Base-by-base conservation (phyloP, 768 basidiomycete species). In the Pulveroboletus ravenelii region DNA sequence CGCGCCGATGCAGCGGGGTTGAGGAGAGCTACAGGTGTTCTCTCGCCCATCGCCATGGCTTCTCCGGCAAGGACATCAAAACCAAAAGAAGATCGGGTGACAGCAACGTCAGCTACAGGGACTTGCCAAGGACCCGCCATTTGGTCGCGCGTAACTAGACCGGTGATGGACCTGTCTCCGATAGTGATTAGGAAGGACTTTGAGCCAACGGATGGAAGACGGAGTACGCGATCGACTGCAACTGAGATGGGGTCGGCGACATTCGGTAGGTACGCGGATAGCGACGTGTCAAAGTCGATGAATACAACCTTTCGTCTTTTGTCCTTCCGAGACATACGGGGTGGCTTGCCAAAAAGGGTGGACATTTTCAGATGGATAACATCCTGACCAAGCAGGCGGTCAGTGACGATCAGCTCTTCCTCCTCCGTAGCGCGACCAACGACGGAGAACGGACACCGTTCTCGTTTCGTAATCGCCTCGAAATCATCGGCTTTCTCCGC, bases 101-200 rank as follows among this genome's bases (percentile, higher is more conserved):
- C 91, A 3, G 95, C 96, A 45, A 96, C 95, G 58, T 99, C 95
- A 17, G 95, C 89, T 7, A 97, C 91, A 34, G 96, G 95, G 10
- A 97, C 89, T 70, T 99, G 96, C 89, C 90, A 99, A 0, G 94
- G 95, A 0, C 96, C 96, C 20, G 97, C 92, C 95, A 99, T 98
- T 70, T 99, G 96, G 65, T 99, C 96, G 47, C 96, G 82, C 6
- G 88, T 83, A 54, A 97, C 91, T 41, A 99, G 82, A 20, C 96
- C 96, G 0, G 94, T 93, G 67, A 99, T 85, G 32, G 87, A 79
- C 40, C 96, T 82, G 62, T 99, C 96, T 23, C 96, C 96, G 52
- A 99, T 99, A 44, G 96, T 99, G 68, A 99, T 93, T 43, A 99
- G 78, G 84, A 97, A 99, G 8, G 92, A 87, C 65, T 99, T 99